Evolutionary conservation across 2,329 filamentous ascomycete species (phyloP).

Genomic region (Sclerotinia borealis): DNA sequence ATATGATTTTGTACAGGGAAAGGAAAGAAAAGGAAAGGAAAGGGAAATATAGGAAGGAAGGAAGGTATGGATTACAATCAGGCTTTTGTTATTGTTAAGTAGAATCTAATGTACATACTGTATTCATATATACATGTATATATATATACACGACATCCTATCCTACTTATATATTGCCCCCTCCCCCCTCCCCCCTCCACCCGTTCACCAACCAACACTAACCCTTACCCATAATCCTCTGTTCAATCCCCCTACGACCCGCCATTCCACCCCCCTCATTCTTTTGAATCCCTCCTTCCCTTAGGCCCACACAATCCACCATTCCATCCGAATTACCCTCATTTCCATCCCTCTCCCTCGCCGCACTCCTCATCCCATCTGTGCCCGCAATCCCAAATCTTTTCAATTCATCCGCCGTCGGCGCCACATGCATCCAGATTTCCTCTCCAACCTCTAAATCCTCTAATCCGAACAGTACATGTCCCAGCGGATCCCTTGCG

Average conservation of each 20-base stretch:
- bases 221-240: constrained; percentile 6
- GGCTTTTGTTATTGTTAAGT: too few species aligned
- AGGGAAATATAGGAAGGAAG: too few species aligned
- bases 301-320: neutral
- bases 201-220: too few species aligned
- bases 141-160: neutral
- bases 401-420: constrained; percentile 32
- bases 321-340: neutral
- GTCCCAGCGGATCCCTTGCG: constrained; percentile 36
- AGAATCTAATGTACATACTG: too few species aligned
- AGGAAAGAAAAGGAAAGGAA: too few species aligned
- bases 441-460: constrained; percentile 36
- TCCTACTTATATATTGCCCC: neutral
- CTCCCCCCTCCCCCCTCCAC: neutral
- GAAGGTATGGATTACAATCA: too few species aligned
- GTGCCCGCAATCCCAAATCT: constrained; percentile 16
- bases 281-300: neutral
- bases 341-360: neutral
- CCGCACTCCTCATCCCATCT: neutral
- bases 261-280: neutral
- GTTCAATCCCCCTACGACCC: constrained; percentile 4
- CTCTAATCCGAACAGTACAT: constrained; percentile 33
- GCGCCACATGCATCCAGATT: constrained; percentile 48
- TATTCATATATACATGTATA: too few species aligned
- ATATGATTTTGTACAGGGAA: too few species aligned